Base-by-base conservation (phyloP, 805 yeast species). In the Danielia oregonensis region DNA sequence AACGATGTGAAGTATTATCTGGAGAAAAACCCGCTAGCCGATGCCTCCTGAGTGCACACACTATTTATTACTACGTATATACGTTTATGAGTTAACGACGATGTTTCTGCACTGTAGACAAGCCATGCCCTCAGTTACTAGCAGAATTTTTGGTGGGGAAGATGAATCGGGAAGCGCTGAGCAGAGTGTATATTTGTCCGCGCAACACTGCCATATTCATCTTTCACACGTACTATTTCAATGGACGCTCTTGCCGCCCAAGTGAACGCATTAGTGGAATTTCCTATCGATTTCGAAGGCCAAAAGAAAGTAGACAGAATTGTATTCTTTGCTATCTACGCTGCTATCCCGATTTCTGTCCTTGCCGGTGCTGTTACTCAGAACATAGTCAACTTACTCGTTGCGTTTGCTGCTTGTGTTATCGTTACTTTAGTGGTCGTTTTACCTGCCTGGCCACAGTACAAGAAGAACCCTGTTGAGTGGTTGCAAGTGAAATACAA, bases 391-490 rank as follows among this genome's bases (percentile, higher is more conserved):
- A 43, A 54, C 27, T 49, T 72, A 6, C 42, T 75, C 15, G 56
- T 56, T 32, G 46, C 65, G 9, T 73, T 74, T 51, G 63, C 55
- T 8, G 49, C 43, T 3, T 56, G 57, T 8, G 51, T 67, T 15
- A 46, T 65, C 13, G 35, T 70, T 5, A 29, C 48, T 14, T 46
- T 69, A 4, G 18, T 52, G 18, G 36, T 55, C 21, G 70, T 69
- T 4, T 59, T 78, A 14, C 86, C 87, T 19, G 70, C 82, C 17
- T 83, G 80, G 68, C 69, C 81, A 3, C 43, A 55, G 6, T 83
- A 73, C 52, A 79, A 67, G 33, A 60, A 63, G 45, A 54, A 72
- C 39, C 75, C 74, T 22, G 59, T 68, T 17, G 55, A 52, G 45
- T 82, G 80, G 77, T 64, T 74, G 30, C 40, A 53, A 35, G 55